Conservation (phyloP, 2,329 filamentous ascomycete genomes). For the Ceratocystis cubensis region DNA sequence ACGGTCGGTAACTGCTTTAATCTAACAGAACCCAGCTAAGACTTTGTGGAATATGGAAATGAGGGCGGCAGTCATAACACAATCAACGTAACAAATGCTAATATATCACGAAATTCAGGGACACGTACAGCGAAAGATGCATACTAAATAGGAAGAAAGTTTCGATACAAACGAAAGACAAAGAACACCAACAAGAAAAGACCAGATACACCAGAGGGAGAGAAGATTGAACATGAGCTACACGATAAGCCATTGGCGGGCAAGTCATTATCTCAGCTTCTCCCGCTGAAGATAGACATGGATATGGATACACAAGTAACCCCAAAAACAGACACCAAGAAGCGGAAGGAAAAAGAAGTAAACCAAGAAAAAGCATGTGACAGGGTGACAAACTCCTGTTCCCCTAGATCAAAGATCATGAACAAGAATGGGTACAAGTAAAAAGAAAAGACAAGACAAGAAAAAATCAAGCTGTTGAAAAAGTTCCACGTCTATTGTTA, state of each 20-base stretch:
- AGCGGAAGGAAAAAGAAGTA: not conserved
- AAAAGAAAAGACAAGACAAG: conserved; percentile 10
- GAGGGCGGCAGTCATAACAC: too few species aligned
- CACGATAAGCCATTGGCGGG: not conserved
- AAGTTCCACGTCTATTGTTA: conserved; percentile 1
- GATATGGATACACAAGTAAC: conserved; percentile 1
- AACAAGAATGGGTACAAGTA: conserved; percentile 10
- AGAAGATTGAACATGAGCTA: not conserved
- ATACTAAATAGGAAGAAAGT: not conserved
- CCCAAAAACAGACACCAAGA: not conserved
- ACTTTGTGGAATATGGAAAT: too few species aligned
- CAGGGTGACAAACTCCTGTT: conserved; percentile 1
- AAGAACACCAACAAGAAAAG: not conserved
- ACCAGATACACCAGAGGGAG: not conserved
- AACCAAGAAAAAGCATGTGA: not conserved
- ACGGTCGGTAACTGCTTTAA: too few species aligned
- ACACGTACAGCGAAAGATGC: too few species aligned
- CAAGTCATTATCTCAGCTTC: not conserved
- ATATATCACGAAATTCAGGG: not conserved
- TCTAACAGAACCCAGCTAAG: too few species aligned
- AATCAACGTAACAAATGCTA: too few species aligned
- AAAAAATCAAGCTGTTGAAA: not conserved
- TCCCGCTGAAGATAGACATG: not conserved
- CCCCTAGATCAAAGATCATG: conserved; percentile 7
- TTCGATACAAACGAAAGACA: not conserved